Conservation (phyloP, 2,329 filamentous ascomycete genomes). For the Xylariomycetidae sp. region DNA sequence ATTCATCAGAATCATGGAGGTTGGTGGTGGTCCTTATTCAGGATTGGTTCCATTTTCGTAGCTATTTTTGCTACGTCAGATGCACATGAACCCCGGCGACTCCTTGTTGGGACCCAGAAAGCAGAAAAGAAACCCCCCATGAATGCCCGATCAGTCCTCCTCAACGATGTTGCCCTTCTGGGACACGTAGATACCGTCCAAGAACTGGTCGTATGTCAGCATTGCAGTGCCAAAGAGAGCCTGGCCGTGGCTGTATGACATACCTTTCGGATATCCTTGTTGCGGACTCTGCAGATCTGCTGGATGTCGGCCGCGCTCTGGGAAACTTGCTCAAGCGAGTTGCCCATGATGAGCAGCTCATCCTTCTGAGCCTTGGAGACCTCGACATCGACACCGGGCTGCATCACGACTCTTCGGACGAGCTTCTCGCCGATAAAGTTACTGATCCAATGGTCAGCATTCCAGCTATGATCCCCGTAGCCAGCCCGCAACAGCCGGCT, state of each 20-base stretch:
- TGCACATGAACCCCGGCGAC: slow-evolving; percentile 58
- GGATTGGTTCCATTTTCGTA: slow-evolving; percentile 29
- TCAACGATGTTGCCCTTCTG: slow-evolving; percentile 94
- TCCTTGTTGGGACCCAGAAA: slow-evolving; percentile 56
- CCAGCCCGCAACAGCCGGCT: too few species aligned
- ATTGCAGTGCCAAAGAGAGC: background rate
- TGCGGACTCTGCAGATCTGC: slow-evolving; percentile 98
- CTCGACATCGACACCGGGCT: slow-evolving; percentile 83
- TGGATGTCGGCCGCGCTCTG: slow-evolving; percentile 99
- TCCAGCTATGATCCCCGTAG: too few species aligned
- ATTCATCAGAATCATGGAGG: too few species aligned
- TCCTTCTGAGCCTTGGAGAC: slow-evolving; percentile 93
- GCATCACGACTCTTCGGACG: slow-evolving; percentile 86
- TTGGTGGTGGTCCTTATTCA: too few species aligned
- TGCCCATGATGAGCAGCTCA: slow-evolving; percentile 87
- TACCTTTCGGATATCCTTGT: slow-evolving; percentile 99
- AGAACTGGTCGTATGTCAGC: slow-evolving; percentile 60
- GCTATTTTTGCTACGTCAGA: slow-evolving; percentile 47
- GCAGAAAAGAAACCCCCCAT: slow-evolving; percentile 49
- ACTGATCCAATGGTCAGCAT: slow-evolving; percentile 39
- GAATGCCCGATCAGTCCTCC: slow-evolving; percentile 45
- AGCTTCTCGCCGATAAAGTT: slow-evolving; percentile 99
- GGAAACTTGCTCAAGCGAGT: slow-evolving; percentile 95
- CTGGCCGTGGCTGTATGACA: slow-evolving; percentile 19
- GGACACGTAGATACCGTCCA: slow-evolving; percentile 99